Evolutionary conservation across 441 rosid species (phyloP).

Genomic region (Pelargonium citronellum): DNA sequence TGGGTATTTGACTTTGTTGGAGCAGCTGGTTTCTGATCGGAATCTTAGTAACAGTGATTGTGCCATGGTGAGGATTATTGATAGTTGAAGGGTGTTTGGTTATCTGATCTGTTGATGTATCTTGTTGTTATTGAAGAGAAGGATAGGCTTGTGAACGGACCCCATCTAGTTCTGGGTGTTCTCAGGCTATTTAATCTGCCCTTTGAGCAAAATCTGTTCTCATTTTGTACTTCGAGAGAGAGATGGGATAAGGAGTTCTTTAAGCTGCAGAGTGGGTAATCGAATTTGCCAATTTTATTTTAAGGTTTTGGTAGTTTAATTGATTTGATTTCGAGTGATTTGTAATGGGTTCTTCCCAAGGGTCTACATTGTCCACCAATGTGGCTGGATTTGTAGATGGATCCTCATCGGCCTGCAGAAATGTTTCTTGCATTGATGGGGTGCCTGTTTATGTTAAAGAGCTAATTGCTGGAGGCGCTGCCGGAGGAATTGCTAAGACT

Average conservation of each 20-base stretch:
- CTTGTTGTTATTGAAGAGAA: constrained; percentile 38
- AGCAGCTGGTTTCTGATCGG: neutral
- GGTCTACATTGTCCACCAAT: constrained; percentile 56
- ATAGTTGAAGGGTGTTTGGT: constrained; percentile 28
- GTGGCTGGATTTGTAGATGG: constrained; percentile 59
- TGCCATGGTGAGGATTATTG: constrained; percentile 27
- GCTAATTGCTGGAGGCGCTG: constrained; percentile 93
- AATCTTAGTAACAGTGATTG: neutral
- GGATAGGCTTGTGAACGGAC: constrained; percentile 55
- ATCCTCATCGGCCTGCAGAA: constrained; percentile 30
- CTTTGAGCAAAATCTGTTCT: constrained; percentile 28
- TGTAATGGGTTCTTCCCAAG: constrained; percentile 60
- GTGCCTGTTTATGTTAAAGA: constrained; percentile 80
- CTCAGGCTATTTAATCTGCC: constrained; percentile 46
- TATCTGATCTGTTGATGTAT: constrained; percentile 61
- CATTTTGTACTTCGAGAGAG: constrained; percentile 55
- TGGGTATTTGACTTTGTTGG: neutral
- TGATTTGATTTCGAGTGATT: constrained; percentile 12
- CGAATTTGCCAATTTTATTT: neutral
- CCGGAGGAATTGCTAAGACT: constrained; percentile 91
- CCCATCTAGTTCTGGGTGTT: constrained; percentile 47
- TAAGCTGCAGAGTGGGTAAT: constrained; percentile 52
- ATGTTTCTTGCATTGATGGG: constrained; percentile 43
- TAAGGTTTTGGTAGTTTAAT: constrained; percentile 14
- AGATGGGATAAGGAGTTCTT: constrained; percentile 81